Evolutionary conservation across 2,329 filamentous ascomycete species (phyloP), one percentile per base, ranked within the genome.

Genomic region (Hymenoscyphus infarciens): DNA sequence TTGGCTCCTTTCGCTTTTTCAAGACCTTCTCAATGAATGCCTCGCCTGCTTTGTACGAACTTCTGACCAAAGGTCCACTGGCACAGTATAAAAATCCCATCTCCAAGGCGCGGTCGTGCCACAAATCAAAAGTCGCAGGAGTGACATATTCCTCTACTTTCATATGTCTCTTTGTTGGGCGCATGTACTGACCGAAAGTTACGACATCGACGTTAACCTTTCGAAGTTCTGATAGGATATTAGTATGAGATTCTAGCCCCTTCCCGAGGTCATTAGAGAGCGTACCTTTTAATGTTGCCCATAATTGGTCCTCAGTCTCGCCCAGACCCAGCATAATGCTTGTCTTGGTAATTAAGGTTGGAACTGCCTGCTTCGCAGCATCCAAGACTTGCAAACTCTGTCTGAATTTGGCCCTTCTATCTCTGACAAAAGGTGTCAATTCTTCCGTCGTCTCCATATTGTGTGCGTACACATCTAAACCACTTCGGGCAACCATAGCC

Each of bases 141-240:
- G 92, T 94, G 56, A 99, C 85, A 75, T 99, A 99, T 76, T 94
- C 92, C 73, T 96, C 90, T 35, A 99, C 95, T 76, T 96, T 89
- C 86, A 99, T 94, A 76, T 99, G 95, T 54, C 94, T 86, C 82
- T 98, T 99, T 4, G 95, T 99, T 1, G 95, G 95, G 11, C 94
- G 91, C 95, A 99, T 99, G 81, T 99, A 99, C 80, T 99, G 95
- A n/a, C 95, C 95, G 70, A 99, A 99, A 0, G 95, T 99, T 63
- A 99, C 92, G 13, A 99, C 92, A 70, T 99, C 95, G 55, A 97
- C 93, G 64, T 90, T 81, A 63, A 87, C 84, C 68, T 87, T 87
- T 63, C 95, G 85, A 13, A 99, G 83, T 75, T 96, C 91, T 86
- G 63, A 13, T n/a, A 25, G 29, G 0, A 59, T n/a, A 61, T 70